A percentile compares a stretch with the other conserved stretches of the same genome.
Evolutionary conservation across 1,139 yeast species (phyloP).

Genomic region (Fermentozyma sake): DNA sequence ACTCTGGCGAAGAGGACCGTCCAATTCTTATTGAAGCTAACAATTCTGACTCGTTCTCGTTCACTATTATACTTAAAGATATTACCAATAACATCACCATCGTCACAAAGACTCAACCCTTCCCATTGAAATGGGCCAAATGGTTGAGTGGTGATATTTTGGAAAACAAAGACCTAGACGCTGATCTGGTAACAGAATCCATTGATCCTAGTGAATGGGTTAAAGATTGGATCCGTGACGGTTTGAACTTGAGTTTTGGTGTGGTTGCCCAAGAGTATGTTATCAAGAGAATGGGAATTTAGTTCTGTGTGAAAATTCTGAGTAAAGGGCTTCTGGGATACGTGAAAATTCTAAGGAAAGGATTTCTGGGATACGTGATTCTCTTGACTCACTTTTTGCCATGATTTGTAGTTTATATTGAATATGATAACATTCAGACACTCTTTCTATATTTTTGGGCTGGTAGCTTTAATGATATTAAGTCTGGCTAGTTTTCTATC

Average conservation of each 20-base stretch:
- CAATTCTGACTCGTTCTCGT: conserved; percentile 43
- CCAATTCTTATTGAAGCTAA: conserved; percentile 39
- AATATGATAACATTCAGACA: no score
- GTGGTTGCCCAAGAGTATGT: conserved; percentile 88
- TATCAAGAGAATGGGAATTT: conserved; percentile 82
- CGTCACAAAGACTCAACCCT: conserved; percentile 78
- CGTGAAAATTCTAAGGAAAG: not conserved
- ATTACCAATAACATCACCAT: conserved; percentile 71
- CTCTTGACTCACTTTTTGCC: no score
- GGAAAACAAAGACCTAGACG: conserved; percentile 13
- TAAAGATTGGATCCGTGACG: conserved; percentile 84
- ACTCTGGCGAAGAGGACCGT: conserved; percentile 29
- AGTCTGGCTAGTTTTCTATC: no score
- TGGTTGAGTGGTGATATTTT: conserved; percentile 63
- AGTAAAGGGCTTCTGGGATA: not conserved
- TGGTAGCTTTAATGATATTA: no score
- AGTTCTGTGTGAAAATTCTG: conserved; percentile 3
- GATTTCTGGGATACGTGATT: no score
- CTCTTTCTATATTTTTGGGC: no score
- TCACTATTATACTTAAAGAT: conserved; percentile 72
- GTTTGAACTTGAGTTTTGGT: conserved; percentile 75
- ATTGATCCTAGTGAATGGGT: conserved; percentile 96
- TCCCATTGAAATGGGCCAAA: conserved; percentile 83
- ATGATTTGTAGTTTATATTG: no score
- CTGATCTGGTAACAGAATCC: conserved; percentile 12